Base-by-base conservation (phyloP, 495 filamentous ascomycete species). In the Neurospora sp. region DNA sequence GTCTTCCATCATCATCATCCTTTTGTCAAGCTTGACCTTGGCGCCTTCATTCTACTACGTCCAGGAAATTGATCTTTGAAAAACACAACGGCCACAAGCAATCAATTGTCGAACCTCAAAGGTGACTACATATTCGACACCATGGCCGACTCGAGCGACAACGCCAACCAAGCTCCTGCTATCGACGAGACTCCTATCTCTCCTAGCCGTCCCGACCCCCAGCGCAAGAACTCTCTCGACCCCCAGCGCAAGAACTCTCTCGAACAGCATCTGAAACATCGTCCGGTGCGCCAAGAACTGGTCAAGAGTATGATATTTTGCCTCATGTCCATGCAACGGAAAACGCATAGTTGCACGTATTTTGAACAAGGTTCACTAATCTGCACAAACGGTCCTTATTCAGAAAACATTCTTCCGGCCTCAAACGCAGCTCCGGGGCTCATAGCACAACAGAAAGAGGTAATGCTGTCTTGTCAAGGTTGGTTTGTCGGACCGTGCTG, bases 211-310 rank as follows among this genome's bases (percentile, higher is more conserved):
- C 79, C 82, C 27, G 81, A 84, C 74, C 48, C 75, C 1, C 90
- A 90, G 76, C 91, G 94, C 77, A 92, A 92, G 82, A 91, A 96
- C 84, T 94, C 92, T n/a, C 89, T 97, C 39, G 93, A 96, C 74
- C 48, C 75, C 1, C 90, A 90, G 76, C 91, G 94, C 77, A 92
- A 92, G 82, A 91, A 96, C 84, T 94, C 92, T n/a, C 89, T 97
- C 39, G 93, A 96, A 83, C 93, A 92, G 77, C 92, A 94, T 77
- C 87, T 97, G 73, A 88, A 91, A 78, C 88, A 88, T 72, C 91
- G 94, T 44, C 94, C 94, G 12, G 92, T 94, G 27, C 85, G 89
- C 54, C 85, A 94, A 78, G 93, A 97, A 74, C 89, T 97, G 70
- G 93, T 97, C 71, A 92, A 94, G 77, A 91, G 92, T 94, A 86